Conservation (phyloP, 306 rosid species). For the Hippophae rhamnoides region DNA sequence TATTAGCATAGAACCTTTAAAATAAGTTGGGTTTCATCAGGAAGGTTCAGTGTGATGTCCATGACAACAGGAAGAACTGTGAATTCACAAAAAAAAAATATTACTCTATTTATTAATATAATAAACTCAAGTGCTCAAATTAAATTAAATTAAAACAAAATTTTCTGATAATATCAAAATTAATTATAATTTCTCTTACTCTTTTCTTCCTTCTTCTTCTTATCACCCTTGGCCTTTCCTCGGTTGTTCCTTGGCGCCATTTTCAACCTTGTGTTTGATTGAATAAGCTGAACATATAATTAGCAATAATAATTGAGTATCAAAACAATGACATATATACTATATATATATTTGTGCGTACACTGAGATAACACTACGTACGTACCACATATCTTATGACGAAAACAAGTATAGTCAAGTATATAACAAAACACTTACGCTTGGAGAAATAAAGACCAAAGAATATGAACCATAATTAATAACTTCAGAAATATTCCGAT, state of each 20-base stretch:
- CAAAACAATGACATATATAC: background rate
- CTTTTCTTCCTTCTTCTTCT: conserved; percentile 96
- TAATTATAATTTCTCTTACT: conserved; percentile 51
- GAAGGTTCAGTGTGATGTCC: conserved; percentile 78
- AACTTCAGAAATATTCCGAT: too few relatives aligned
- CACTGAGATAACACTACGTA: background rate
- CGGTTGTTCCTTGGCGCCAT: conserved; percentile 91
- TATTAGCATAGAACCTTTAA: conserved; percentile 44
- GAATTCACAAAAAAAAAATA: conserved; percentile 6
- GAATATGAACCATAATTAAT: too few relatives aligned
- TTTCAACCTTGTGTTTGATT: conserved; percentile 17
- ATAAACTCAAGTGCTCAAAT: background rate
- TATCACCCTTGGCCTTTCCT: conserved; percentile 67
- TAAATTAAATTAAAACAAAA: background rate
- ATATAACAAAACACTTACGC: too few relatives aligned
- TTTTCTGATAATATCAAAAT: background rate
- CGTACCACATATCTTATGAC: too few relatives aligned
- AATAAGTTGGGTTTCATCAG: conserved; percentile 59
- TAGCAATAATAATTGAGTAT: conserved; percentile 5
- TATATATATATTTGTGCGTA: background rate
- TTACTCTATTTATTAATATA: background rate
- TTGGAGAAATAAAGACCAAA: too few relatives aligned
- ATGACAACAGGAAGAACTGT: conserved; percentile 89
- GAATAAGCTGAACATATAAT: conserved; percentile 18
- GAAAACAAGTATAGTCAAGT: too few relatives aligned